Conservation (phyloP, 140 eudicot species). For the Bidens hawaiensis region DNA sequence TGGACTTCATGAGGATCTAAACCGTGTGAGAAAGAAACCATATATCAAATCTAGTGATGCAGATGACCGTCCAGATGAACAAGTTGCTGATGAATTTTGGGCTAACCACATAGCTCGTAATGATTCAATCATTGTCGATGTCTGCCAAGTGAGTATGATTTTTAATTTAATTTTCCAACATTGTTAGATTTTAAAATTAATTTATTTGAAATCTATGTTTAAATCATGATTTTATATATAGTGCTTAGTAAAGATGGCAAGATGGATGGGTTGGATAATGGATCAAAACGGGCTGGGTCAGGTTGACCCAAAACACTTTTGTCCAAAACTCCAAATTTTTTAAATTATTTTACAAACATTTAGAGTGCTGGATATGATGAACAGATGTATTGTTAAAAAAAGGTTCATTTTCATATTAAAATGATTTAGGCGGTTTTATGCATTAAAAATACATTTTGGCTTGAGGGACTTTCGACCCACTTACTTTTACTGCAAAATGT, state of each 20-base stretch:
- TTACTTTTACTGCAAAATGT: background rate
- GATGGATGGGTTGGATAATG: slow-evolving; percentile 4
- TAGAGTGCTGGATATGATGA: background rate
- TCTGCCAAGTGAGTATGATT: slow-evolving; percentile 73
- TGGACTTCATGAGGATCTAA: slow-evolving; percentile 97
- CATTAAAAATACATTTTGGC: background rate
- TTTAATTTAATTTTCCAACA: slow-evolving; percentile 1
- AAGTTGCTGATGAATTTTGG: slow-evolving; percentile 97
- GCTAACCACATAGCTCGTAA: slow-evolving; percentile 93
- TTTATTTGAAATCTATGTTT: background rate
- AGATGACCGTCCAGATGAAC: slow-evolving; percentile 89
- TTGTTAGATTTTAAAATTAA: background rate
- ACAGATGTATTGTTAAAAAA: background rate
- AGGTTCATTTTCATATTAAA: background rate
- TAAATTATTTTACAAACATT: background rate
- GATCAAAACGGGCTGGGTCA: background rate
- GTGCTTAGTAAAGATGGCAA: background rate
- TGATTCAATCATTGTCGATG: slow-evolving; percentile 97
- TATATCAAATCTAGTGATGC: slow-evolving; percentile 75
- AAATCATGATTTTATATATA: slow-evolving; percentile 7
- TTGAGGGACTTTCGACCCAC: background rate
- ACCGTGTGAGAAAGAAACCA: slow-evolving; percentile 91
- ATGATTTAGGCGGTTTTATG: background rate
- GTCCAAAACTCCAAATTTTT: background rate
- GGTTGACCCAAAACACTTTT: background rate